Conservation (phyloP, 169 alveolate genomes). For the Cryptosporidium ryanae region DNA sequence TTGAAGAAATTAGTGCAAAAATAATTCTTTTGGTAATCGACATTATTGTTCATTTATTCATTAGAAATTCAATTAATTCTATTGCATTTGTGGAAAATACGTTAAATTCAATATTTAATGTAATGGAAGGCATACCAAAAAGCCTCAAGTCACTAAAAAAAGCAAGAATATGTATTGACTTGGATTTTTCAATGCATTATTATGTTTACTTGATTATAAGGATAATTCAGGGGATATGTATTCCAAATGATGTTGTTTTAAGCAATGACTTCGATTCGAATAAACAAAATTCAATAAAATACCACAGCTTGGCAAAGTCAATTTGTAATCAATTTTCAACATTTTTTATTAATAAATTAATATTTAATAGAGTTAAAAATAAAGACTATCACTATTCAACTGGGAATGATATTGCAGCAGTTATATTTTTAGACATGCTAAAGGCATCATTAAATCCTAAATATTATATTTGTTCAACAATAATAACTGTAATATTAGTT, state of each 20-base stretch:
- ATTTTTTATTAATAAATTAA: slow-evolving; percentile 13
- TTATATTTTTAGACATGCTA: slow-evolving; percentile 38
- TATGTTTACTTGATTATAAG: slow-evolving; percentile 35
- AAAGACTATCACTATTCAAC: slow-evolving; percentile 17
- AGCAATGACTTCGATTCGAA: not conserved
- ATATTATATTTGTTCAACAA: slow-evolving; percentile 34
- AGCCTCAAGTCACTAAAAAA: slow-evolving; percentile 32
- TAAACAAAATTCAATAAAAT: slow-evolving; percentile 25
- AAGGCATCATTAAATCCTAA: slow-evolving; percentile 61
- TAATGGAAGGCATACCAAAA: slow-evolving; percentile 34
- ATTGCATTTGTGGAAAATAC: slow-evolving; percentile 28
- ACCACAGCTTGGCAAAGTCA: slow-evolving; percentile 9
- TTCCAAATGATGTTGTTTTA: slow-evolving; percentile 34
- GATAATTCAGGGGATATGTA: slow-evolving; percentile 37
- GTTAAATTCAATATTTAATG: slow-evolving; percentile 17
- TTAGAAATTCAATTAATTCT: slow-evolving; percentile 30
- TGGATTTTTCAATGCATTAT: slow-evolving; percentile 22
- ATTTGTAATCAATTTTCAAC: slow-evolving; percentile 60
- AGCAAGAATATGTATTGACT: slow-evolving; percentile 30
- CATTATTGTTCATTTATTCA: slow-evolving; percentile 43
- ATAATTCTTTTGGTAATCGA: slow-evolving; percentile 1
- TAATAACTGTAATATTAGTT: slow-evolving; percentile 7
- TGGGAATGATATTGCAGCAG: slow-evolving; percentile 46
- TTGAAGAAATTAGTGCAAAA: slow-evolving; percentile 21
- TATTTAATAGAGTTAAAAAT: slow-evolving; percentile 22